Evolutionary conservation across 176 grass and related monocot genomes (phyloP).

Genomic region (Zea mays): DNA sequence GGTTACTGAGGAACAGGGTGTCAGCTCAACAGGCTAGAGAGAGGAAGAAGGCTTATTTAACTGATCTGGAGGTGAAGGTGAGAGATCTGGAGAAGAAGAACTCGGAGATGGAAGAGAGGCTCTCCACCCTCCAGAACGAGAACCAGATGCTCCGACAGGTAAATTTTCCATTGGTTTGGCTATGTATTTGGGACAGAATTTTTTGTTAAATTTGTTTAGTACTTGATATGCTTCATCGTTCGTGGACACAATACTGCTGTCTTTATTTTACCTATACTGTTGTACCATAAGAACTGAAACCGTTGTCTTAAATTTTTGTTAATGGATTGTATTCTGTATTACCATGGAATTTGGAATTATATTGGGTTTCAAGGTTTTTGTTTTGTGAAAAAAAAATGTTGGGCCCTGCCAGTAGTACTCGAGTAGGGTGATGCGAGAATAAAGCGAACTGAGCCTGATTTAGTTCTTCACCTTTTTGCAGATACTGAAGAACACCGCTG

Average conservation of each 20-base stretch:
- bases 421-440: neutral
- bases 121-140: constrained; percentile 82
- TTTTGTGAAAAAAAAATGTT: neutral
- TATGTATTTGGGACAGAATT: neutral
- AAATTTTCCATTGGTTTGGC: neutral
- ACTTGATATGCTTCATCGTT: neutral
- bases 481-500: constrained; percentile 95
- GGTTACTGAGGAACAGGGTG: constrained; percentile 83
- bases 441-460: neutral
- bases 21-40: constrained; percentile 87
- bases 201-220: neutral
- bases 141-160: constrained; percentile 93
- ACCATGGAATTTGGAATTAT: neutral
- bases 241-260: neutral
- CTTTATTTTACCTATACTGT: neutral
- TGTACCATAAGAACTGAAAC: neutral
- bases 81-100: constrained; percentile 79
- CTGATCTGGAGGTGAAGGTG: constrained; percentile 68
- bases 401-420: neutral
- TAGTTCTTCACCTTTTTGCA: constrained; percentile 31
- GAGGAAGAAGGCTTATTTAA: constrained; percentile 86
- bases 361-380: neutral
- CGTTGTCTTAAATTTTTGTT: neutral
- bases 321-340: neutral
- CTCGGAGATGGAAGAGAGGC: constrained; percentile 67